Conservation (phyloP, 23 red algal genomes). For the Porphyridium purpureum region DNA sequence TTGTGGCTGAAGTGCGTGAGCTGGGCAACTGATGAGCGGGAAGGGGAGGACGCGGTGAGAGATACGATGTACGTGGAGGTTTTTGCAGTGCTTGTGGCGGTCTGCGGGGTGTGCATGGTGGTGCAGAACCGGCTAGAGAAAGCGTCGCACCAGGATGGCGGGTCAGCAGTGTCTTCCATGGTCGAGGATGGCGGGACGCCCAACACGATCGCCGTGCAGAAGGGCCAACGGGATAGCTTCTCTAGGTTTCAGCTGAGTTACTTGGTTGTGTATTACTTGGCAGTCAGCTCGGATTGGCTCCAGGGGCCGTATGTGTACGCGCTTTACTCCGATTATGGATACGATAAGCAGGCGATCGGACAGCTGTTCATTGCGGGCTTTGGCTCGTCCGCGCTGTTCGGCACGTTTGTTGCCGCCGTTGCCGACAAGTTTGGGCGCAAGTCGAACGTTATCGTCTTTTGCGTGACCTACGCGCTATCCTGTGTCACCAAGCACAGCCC, state of each 20-base stretch:
- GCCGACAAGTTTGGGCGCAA: constrained; percentile 84
- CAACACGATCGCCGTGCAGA: not conserved
- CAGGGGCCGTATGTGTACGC: constrained; percentile 97
- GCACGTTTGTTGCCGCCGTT: constrained; percentile 70
- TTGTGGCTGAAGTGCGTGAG: too few species aligned
- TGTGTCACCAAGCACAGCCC: constrained; percentile 86
- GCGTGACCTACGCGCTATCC: constrained; percentile 50
- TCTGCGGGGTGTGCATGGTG: constrained; percentile 15
- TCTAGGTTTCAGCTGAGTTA: constrained; percentile 70
- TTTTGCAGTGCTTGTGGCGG: constrained; percentile 10
- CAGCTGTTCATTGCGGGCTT: constrained; percentile 93
- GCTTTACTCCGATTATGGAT: constrained; percentile 85
- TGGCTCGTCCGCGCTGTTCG: constrained; percentile 74
- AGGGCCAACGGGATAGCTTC: constrained; percentile 2
- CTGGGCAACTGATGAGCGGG: too few species aligned
- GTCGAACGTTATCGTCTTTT: constrained; percentile 42
- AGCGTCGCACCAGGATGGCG: constrained; percentile 2
- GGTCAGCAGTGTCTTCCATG: not conserved
- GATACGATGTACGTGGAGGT: constrained; percentile 43
- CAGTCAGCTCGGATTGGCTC: constrained; percentile 78
- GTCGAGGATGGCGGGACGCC: not conserved
- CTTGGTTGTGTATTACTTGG: constrained; percentile 64
- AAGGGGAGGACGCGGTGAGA: too few species aligned
- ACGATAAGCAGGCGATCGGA: constrained; percentile 68
- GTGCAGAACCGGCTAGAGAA: constrained; percentile 18